Conservation (phyloP, 2,329 filamentous ascomycete species). For the Monosporascus ibericus region DNA sequence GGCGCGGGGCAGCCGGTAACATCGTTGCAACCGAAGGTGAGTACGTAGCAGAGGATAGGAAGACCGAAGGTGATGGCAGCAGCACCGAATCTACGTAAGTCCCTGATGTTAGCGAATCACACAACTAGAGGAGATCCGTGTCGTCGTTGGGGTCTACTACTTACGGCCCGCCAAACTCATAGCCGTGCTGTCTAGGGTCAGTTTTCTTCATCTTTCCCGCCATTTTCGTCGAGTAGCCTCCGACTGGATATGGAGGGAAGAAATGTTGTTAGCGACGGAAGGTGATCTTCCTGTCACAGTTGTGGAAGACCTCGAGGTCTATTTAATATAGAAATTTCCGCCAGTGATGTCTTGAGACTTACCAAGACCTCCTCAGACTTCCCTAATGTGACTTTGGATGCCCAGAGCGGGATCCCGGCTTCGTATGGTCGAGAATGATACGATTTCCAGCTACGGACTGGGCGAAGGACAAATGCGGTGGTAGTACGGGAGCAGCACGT, state of each 20-base stretch:
- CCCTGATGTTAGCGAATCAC: not conserved
- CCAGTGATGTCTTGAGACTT: slow-evolving; percentile 1
- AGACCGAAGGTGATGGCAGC: slow-evolving; percentile 73
- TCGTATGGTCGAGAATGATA: slow-evolving; percentile 18
- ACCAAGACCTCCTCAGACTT: too few species aligned
- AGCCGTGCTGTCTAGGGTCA: slow-evolving; percentile 17
- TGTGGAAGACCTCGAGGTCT: not conserved
- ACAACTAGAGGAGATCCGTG: not conserved
- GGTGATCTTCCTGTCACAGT: not conserved
- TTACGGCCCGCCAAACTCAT: slow-evolving; percentile 33
- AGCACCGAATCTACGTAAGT: slow-evolving; percentile 59
- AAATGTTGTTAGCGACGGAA: too few species aligned
- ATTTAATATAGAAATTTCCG: not conserved
- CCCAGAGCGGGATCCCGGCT: slow-evolving; percentile 11
- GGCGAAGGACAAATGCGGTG: too few species aligned
- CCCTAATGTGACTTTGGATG: too few species aligned
- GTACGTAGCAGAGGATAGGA: slow-evolving; percentile 70
- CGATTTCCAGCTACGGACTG: slow-evolving; percentile 7
- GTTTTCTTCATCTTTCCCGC: slow-evolving; percentile 25
- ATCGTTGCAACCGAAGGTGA: slow-evolving; percentile 87
- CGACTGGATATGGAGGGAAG: too few species aligned
- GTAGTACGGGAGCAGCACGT: too few species aligned
- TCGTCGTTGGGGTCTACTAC: slow-evolving; percentile 5
- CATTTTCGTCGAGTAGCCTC: slow-evolving; percentile 24
- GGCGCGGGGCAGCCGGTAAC: slow-evolving; percentile 85